phyloP scores from a whole-genome alignment of 2,329 filamentous ascomycete species.

The Trichophyton mentagrophytes region DNA sequence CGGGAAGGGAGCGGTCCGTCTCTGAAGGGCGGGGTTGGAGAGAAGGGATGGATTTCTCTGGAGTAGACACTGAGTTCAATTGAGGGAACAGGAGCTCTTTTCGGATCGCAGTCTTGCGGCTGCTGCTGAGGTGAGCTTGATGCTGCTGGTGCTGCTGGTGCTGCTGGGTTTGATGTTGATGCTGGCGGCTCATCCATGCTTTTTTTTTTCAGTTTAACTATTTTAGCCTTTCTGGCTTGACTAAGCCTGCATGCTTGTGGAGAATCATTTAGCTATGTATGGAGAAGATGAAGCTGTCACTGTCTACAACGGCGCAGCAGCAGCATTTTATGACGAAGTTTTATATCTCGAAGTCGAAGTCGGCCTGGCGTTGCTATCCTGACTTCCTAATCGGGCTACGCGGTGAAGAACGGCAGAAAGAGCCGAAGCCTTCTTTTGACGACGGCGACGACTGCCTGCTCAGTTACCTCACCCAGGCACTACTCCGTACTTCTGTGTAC shows the following conservation, averaged over 20 bases:
- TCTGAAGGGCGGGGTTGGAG: neutral
- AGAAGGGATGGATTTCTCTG: neutral
- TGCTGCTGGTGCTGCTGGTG: neutral
- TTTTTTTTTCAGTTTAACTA: neutral
- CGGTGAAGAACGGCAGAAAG: neutral
- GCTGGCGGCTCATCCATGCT: neutral
- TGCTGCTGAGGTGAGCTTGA: neutral
- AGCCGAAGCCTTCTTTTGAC: neutral
- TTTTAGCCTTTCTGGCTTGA: neutral
- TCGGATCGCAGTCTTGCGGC: neutral
- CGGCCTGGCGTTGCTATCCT: neutral
- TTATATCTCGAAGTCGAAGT: neutral
- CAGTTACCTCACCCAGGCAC: too few species aligned
- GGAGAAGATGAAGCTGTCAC: too few species aligned
- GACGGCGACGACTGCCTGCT: too few species aligned
- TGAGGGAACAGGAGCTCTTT: neutral
- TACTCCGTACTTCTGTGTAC: too few species aligned
- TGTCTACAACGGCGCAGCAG: neutral
- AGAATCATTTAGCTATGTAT: too few species aligned
- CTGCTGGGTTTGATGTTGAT: neutral
- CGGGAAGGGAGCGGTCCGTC: neutral
- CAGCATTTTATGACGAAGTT: too few species aligned
- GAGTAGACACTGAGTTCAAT: neutral
- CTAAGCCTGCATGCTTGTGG: conserved; percentile 2
- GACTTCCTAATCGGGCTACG: neutral